phyloP scores from a whole-genome alignment of 805 yeast species.

The Barnettozyma sucrosica region DNA sequence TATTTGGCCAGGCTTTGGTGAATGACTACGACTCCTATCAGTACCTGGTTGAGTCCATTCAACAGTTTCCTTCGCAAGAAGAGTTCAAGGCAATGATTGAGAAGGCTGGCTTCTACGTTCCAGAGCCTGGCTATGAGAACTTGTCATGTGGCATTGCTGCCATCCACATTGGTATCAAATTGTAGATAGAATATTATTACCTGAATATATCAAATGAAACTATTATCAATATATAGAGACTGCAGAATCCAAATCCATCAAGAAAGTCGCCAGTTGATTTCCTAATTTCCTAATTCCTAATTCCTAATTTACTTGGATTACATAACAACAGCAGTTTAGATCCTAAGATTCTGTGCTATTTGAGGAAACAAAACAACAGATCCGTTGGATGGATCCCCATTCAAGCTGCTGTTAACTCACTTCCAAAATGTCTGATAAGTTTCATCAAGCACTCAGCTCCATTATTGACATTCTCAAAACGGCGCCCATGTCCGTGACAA shows the following conservation, averaged over 20 bases:
- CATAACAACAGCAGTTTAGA: too few species aligned
- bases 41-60: constrained; percentile 90
- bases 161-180: constrained; percentile 90
- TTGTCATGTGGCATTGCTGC: constrained; percentile 94
- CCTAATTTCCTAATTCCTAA: too few species aligned
- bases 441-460: constrained; percentile 17
- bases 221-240: neutral
- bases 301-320: constrained; percentile 15
- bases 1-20: constrained; percentile 93
- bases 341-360: too few species aligned
- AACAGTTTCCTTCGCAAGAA: constrained; percentile 88
- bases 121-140: constrained; percentile 89
- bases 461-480: constrained; percentile 20
- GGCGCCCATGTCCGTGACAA: constrained; percentile 18
- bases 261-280: too few species aligned
- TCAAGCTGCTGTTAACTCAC: neutral
- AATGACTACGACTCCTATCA: constrained; percentile 95
- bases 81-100: constrained; percentile 86
- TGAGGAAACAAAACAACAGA: too few species aligned
- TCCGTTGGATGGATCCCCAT: neutral
- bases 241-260: too few species aligned
- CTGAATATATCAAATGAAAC: constrained; percentile 22
- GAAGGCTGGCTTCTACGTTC: constrained; percentile 90
- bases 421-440: constrained; percentile 20
- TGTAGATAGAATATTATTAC: constrained; percentile 35